A percentile compares a stretch with the other conserved stretches of the same genome.
These are phyloP conservation scores for Ilex aquifolium DNA, from an alignment of 257 asterid genomes.

Conservation along the genomic window DNA sequence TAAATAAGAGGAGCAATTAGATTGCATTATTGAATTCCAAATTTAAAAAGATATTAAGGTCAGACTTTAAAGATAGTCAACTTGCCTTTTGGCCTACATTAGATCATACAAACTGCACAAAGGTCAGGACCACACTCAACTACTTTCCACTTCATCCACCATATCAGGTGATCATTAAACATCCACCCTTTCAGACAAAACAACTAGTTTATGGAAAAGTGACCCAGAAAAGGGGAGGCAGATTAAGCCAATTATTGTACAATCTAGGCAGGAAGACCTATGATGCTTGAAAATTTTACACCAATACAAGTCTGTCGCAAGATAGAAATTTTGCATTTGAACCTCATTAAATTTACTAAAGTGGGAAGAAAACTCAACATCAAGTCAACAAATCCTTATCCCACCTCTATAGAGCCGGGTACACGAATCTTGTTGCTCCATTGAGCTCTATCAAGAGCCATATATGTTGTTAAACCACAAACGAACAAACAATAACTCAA, in stretches of 20 bases:
- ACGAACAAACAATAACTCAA: too few species aligned
- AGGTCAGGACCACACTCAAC: slow-evolving; percentile 16
- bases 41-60: neutral
- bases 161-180: slow-evolving; percentile 6
- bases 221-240: slow-evolving; percentile 8
- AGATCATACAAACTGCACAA: slow-evolving; percentile 3
- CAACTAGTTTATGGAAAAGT: neutral
- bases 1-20: neutral
- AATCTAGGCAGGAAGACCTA: too few species aligned
- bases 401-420: too few species aligned
- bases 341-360: too few species aligned
- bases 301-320: too few species aligned
- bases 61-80: slow-evolving; percentile 3
- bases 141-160: slow-evolving; percentile 22
- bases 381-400: too few species aligned
- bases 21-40: neutral
- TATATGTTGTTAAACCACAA: too few species aligned
- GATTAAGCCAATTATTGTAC: neutral
- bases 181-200: slow-evolving; percentile 3
- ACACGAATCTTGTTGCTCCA: too few species aligned
- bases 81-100: neutral
- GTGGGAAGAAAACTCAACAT: too few species aligned
- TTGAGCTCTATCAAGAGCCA: too few species aligned
- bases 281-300: too few species aligned
- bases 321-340: too few species aligned